Evolutionary conservation across 2,329 filamentous ascomycete species (phyloP).

Genomic region (Trichoderma arundinaceum): DNA sequence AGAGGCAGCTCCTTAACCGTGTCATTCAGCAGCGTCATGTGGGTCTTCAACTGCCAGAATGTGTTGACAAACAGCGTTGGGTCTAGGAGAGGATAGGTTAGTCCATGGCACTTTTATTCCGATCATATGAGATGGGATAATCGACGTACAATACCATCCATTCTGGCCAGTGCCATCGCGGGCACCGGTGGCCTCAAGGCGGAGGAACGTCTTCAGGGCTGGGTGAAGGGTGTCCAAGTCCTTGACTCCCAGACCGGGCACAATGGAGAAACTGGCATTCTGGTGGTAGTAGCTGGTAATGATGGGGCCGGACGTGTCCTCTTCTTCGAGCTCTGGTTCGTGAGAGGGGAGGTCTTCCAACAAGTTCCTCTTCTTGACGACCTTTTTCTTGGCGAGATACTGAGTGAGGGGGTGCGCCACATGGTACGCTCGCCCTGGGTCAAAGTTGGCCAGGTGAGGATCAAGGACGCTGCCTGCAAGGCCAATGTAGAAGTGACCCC

Average conservation of each 20-base stretch:
- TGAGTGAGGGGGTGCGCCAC: slow-evolving; percentile 86
- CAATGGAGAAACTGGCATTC: slow-evolving; percentile 87
- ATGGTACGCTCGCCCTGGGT: slow-evolving; percentile 77
- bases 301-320: slow-evolving; percentile 65
- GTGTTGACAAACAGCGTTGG: slow-evolving; percentile 92
- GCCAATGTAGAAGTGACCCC: slow-evolving; percentile 90
- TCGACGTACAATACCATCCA: slow-evolving; percentile 76
- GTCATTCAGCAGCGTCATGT: slow-evolving; percentile 91
- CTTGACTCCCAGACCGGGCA: slow-evolving; percentile 78
- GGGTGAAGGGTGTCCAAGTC: slow-evolving; percentile 71
- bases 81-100: slow-evolving; percentile 45
- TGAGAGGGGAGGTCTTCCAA: slow-evolving; percentile 59
- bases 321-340: slow-evolving; percentile 55
- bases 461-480: slow-evolving; percentile 78
- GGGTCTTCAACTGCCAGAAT: slow-evolving; percentile 92
- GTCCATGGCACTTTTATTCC: background rate
- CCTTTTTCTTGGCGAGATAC: slow-evolving; percentile 90
- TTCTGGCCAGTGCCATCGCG: slow-evolving; percentile 85
- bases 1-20: slow-evolving; percentile 83
- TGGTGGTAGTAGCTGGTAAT: slow-evolving; percentile 92
- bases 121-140: background rate
- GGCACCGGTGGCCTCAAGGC: slow-evolving; percentile 78
- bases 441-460: slow-evolving; percentile 73
- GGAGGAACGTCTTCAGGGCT: slow-evolving; percentile 76
- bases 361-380: slow-evolving; percentile 84